A percentile compares a stretch with the other conserved stretches of the same genome.
Evolutionary conservation across 768 basidiomycete genomes (phyloP).

Genomic region (Amanita rimosa): DNA sequence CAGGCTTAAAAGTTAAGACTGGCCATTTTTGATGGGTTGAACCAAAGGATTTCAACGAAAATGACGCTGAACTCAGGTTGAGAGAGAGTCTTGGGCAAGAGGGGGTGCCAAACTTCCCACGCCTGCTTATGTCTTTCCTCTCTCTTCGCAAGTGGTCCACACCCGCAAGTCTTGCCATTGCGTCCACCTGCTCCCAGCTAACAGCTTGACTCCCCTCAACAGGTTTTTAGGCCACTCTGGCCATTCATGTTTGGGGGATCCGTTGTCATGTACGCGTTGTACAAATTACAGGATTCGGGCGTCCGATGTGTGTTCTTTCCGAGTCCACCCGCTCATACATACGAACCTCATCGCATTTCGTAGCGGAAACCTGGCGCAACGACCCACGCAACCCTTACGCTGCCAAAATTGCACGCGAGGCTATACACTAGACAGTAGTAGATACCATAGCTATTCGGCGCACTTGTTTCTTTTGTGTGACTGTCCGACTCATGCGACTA

Average conservation of each 20-base stretch:
- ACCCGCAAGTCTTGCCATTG: conserved; percentile 39
- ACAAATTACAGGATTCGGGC: conserved; percentile 54
- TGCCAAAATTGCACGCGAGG: conserved; percentile 56
- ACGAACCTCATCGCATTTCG: too few relatives aligned
- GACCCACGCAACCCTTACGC: conserved; percentile 49
- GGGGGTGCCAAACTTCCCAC: too few relatives aligned
- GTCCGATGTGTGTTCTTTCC: conserved; percentile 51
- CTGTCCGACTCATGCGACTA: too few relatives aligned
- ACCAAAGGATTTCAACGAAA: too few relatives aligned
- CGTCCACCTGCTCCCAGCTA: conserved; percentile 7
- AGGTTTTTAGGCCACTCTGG: conserved; percentile 71
- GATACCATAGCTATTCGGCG: conserved; percentile 24
- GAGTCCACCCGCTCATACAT: not conserved
- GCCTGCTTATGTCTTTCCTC: conserved; percentile 50
- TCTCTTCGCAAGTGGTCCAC: conserved; percentile 77
- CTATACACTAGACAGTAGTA: conserved; percentile 26
- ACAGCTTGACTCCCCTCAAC: conserved; percentile 6
- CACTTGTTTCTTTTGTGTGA: too few relatives aligned
- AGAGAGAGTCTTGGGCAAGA: too few relatives aligned
- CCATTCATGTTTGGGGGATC: conserved; percentile 63
- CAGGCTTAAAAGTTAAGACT: too few relatives aligned
- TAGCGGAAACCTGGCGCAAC: conserved; percentile 33
- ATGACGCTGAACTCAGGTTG: too few relatives aligned
- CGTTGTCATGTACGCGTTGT: conserved; percentile 57
- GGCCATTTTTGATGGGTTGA: too few relatives aligned